Base-by-base conservation (phyloP, 805 yeast species). In the Metschnikowia gelsemii region DNA sequence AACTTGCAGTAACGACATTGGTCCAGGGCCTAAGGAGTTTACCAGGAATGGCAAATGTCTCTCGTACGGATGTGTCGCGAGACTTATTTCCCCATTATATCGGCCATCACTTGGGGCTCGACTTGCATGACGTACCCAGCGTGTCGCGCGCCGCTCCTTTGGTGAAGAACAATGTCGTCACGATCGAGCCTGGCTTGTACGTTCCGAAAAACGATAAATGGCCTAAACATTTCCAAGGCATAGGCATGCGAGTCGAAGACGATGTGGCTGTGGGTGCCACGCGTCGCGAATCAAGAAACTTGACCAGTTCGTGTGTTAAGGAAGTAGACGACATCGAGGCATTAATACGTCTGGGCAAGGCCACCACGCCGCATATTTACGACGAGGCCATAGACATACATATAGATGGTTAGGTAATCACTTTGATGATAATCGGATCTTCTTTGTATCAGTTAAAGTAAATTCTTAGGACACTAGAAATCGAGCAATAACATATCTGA, bases 141-240 rank as follows among this genome's bases (percentile, higher is more conserved):
- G 73, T 72, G 28, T 75, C 91, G 3, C 72, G 88, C 48, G 68
- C 67, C 41, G 70, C 73, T 17, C 66, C 66, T 23, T 59, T 93
- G 34, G 64, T 63, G 33, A 68, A 70, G 16, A 90, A 90, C 17
- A 95, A 88, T 58, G 97, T 91, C 3, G 72, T 93, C 35, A 93
- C 99, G 2, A 80, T 95, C 18, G 99, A 95, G 61, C 99, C 99
- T 0, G 99, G 99, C 20, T 74, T 93, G 21, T 93, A 93, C 59
- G 77, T 95, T 31, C 98, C 99, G 1, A 72, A 76, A 50, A 72
- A 72, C 51, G 80, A 76, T 40, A 70, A 68, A 43, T 91, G 82
- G 74, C 98, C 99, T 17, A 72, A 76, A 47, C 79, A 79, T 52
- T 91, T 78, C 67, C 82, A 87, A 56, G 90, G 90, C 22, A 83